Base-by-base conservation (phyloP, 83 land plant genomes). In the Picea mariana region DNA sequence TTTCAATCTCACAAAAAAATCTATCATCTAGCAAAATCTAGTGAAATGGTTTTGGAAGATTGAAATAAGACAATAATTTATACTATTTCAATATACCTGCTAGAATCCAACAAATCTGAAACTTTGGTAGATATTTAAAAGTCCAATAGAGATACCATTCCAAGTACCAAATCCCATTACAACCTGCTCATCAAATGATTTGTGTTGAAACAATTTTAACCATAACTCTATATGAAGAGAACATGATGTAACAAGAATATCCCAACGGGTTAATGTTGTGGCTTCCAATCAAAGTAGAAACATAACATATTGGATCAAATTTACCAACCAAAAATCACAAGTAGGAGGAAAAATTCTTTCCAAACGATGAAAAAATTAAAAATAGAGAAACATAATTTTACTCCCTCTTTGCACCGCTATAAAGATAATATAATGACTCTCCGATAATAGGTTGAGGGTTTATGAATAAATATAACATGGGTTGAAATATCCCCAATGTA, bases 91-190 rank as follows among this genome's bases (percentile, higher is more conserved):
- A 55, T 9, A 9, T 86, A 95, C 95, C 95, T 92, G 97, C 82
- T 95, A 96, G 84, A 96, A 96, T 18, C 99, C 96, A 83, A 96
- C 95, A 72, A 98, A 96, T 71, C 93, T 96, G 85, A 96, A 96
- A 55, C 98, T 98, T 80, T 95, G 75, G 77, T 93, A 92, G 24
- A 96, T 90, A 73, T 96, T 96, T n/a, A 95, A 65, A 67, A 96
- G 87, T n/a, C 98, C 99, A 86, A 96, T 96, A 4, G 99, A 96
- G 67, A 93, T 93, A n/a, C 99, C 99, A 86, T 96, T 96, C 24
- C 93, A 87, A 59, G 92, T 83, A 23, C 97, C 94, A 86, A 96
- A 96, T 6, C 98, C 97, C 87, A 94, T 90, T 16, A 91, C 93
- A 34, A 92, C 87, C 59, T 88, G 87, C 24, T 90, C 55, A 82